Conservation (phyloP, 345 rosid species). For the Bretschneidera sinensis region DNA sequence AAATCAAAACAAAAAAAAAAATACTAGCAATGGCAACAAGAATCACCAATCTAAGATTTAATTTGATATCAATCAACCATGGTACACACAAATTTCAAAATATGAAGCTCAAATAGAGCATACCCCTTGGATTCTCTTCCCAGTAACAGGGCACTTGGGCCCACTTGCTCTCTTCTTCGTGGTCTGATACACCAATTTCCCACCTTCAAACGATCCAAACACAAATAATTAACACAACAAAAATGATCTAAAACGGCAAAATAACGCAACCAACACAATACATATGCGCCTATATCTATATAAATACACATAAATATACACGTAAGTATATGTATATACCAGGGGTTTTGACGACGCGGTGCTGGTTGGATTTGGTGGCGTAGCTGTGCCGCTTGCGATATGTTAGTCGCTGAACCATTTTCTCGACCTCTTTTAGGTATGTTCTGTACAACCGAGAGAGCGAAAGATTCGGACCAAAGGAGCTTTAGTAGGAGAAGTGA, state of each 20-base stretch:
- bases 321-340: constrained; percentile 24
- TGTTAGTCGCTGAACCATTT: constrained; percentile 85
- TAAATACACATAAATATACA: not conserved
- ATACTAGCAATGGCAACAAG: too few relatives aligned
- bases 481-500: too few relatives aligned
- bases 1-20: too few relatives aligned
- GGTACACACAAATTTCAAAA: not conserved
- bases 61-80: too few relatives aligned
- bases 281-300: not conserved
- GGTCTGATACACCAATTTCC: constrained; percentile 79
- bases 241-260: too few relatives aligned
- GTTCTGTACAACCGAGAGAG: constrained; percentile 13
- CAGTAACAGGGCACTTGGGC: constrained; percentile 84
- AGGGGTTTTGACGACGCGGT: constrained; percentile 84
- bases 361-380: constrained; percentile 90
- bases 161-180: constrained; percentile 88
- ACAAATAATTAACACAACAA: too few relatives aligned
- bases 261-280: too few relatives aligned
- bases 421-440: constrained; percentile 23
- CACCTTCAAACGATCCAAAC: constrained; percentile 37
- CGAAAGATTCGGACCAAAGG: not conserved
- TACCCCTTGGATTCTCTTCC: constrained; percentile 91
- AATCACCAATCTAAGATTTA: too few relatives aligned
- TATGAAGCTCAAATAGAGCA: not conserved
- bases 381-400: constrained; percentile 82